Evolutionary conservation across 2,329 filamentous ascomycete genomes (phyloP).

Genomic region (Penicillium sp.): DNA sequence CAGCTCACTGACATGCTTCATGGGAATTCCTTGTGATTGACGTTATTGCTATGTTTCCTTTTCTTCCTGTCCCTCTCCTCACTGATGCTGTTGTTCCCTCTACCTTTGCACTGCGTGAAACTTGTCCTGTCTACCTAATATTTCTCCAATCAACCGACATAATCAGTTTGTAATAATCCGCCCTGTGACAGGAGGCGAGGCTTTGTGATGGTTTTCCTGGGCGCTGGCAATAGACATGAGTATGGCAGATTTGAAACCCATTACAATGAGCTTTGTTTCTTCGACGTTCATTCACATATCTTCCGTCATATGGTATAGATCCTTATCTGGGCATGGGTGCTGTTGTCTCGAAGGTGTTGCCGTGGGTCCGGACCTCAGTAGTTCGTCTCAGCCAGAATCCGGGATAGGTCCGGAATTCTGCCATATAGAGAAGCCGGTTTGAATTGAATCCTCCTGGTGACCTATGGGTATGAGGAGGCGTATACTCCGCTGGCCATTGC

Average conservation of each 20-base stretch:
- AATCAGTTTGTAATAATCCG: conserved; percentile 24
- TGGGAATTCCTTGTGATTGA: conserved; percentile 37
- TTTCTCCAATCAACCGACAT: conserved; percentile 29
- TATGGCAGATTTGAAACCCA: neutral
- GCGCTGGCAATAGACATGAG: conserved; percentile 1
- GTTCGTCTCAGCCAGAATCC: too few relatives aligned
- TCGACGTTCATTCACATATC: too few relatives aligned
- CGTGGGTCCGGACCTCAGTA: neutral
- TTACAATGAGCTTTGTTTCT: neutral
- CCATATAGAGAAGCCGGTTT: too few relatives aligned
- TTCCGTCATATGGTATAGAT: too few relatives aligned
- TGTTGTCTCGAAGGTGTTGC: neutral
- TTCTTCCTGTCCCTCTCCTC: conserved; percentile 9
- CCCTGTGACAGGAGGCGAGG: neutral
- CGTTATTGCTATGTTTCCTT: conserved; percentile 30
- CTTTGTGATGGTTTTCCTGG: neutral
- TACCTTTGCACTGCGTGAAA: conserved; percentile 19
- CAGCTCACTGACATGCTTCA: conserved; percentile 35
- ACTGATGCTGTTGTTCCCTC: conserved; percentile 18
- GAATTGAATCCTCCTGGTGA: too few relatives aligned
- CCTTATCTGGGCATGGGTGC: too few relatives aligned
- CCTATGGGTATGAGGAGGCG: too few relatives aligned
- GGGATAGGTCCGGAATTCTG: too few relatives aligned
- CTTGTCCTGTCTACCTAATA: conserved; percentile 27
- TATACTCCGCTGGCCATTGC: too few relatives aligned